Percentiles rank a stretch among this genome's conserved stretches.
phyloP scores from a whole-genome alignment of 148 eudicot genomes.

The Nepenthes mirabilis region DNA sequence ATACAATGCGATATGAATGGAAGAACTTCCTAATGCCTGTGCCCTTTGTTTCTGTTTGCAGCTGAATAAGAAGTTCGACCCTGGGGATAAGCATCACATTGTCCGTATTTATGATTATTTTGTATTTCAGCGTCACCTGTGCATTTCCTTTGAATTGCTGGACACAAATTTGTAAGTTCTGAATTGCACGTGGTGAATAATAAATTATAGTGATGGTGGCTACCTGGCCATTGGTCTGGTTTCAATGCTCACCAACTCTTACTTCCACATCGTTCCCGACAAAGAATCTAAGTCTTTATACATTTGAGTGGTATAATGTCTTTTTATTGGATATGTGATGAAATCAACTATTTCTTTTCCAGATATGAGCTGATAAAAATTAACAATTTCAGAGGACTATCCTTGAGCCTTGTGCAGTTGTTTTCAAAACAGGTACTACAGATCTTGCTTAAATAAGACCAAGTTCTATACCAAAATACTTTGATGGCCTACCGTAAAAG shows the following conservation, averaged over 20 bases:
- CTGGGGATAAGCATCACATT: constrained; percentile 92
- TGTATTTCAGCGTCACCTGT: constrained; percentile 78
- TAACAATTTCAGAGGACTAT: constrained; percentile 73
- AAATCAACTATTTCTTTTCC: constrained; percentile 5
- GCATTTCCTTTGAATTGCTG: constrained; percentile 90
- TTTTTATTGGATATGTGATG: background rate
- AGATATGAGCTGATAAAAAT: constrained; percentile 93
- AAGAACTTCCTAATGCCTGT: constrained; percentile 6
- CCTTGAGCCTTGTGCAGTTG: constrained; percentile 86
- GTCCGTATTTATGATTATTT: constrained; percentile 93
- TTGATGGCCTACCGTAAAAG: constrained; percentile 1
- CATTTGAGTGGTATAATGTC: background rate
- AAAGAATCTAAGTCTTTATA: background rate
- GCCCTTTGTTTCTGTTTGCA: constrained; percentile 18
- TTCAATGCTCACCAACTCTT: background rate
- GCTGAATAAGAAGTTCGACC: constrained; percentile 89
- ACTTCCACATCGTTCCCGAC: background rate
- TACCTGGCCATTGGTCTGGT: background rate
- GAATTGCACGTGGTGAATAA: background rate
- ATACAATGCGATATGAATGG: constrained; percentile 2
- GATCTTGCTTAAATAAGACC: background rate
- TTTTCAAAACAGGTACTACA: constrained; percentile 83
- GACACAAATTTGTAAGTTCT: constrained; percentile 74
- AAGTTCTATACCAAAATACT: background rate
- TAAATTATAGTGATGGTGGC: background rate